Conservation (phyloP, 2,329 filamentous ascomycete genomes). For the Cadophora sp. region DNA sequence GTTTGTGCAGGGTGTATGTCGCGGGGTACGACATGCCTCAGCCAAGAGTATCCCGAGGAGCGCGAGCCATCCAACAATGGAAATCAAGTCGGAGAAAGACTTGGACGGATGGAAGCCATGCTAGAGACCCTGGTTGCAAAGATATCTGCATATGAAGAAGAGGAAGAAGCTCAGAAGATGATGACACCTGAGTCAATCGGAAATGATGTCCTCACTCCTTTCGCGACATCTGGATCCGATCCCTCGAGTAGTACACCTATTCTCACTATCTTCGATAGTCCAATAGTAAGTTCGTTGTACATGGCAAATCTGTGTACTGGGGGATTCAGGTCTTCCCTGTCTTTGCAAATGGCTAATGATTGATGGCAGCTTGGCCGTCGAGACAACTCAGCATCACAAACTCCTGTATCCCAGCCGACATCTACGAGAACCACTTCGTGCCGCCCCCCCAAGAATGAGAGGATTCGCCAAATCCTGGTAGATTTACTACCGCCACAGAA, state of each 20-base stretch:
- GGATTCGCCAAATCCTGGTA: conserved; percentile 39
- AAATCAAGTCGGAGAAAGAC: conserved; percentile 41
- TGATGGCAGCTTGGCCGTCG: conserved; percentile 37
- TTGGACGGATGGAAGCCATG: conserved; percentile 42
- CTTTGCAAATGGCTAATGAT: conserved; percentile 6
- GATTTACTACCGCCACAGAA: conserved; percentile 43
- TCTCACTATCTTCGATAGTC: conserved; percentile 43
- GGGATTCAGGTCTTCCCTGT: neutral
- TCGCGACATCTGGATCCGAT: conserved; percentile 24
- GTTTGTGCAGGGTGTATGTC: conserved; percentile 55
- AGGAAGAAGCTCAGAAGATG: conserved; percentile 39
- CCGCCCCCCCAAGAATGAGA: conserved; percentile 37
- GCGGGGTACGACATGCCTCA: conserved; percentile 47
- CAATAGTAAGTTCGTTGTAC: conserved; percentile 34
- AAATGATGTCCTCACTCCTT: conserved; percentile 41
- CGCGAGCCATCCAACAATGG: conserved; percentile 37
- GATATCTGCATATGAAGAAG: conserved; percentile 41
- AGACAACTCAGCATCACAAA: conserved; percentile 33
- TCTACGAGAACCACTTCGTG: conserved; percentile 32
- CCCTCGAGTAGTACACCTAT: conserved; percentile 19
- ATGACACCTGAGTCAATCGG: conserved; percentile 41
- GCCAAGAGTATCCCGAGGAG: conserved; percentile 45
- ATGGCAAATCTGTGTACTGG: neutral
- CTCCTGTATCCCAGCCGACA: conserved; percentile 32
- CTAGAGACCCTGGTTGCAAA: conserved; percentile 43